Percentiles rank a stretch among this genome's conserved stretches.
These are phyloP conservation scores for Microdochium paspali DNA, from an alignment of 2,329 filamentous ascomycete species.

Conservation along the genomic window DNA sequence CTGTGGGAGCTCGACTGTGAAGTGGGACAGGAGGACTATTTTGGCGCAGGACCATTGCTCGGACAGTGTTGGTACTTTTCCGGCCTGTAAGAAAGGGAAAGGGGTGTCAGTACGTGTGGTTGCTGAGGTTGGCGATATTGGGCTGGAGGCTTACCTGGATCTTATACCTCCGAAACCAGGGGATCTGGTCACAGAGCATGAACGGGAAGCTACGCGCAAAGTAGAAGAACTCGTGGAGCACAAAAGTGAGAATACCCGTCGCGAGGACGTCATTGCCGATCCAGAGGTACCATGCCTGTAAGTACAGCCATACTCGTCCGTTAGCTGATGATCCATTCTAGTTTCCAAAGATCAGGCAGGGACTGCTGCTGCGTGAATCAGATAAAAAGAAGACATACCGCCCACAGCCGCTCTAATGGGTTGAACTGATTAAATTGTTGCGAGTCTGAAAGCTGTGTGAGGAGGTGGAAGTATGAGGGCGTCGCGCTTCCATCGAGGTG, in stretches of 20 bases:
- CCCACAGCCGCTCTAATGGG: slow-evolving; percentile 81
- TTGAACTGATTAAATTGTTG: slow-evolving; percentile 57
- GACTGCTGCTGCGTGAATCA: not conserved
- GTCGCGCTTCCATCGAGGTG: not conserved
- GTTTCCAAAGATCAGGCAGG: too few relatives aligned
- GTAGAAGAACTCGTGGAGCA: slow-evolving; percentile 90
- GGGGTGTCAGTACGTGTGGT: not conserved
- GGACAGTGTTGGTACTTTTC: slow-evolving; percentile 82
- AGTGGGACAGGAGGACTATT: slow-evolving; percentile 88
- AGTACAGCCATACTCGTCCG: slow-evolving; percentile 1
- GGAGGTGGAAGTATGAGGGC: not conserved
- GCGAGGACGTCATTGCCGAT: slow-evolving; percentile 97
- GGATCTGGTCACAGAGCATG: slow-evolving; percentile 83
- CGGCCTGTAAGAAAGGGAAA: not conserved
- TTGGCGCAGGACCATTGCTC: slow-evolving; percentile 94
- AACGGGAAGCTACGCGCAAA: slow-evolving; percentile 87
- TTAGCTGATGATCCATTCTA: slow-evolving; percentile 1
- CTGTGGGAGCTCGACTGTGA: slow-evolving; percentile 95
- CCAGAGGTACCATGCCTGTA: slow-evolving; percentile 84
- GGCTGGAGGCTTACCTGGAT: slow-evolving; percentile 59
- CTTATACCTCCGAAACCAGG: slow-evolving; percentile 88
- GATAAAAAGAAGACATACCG: slow-evolving; percentile 38
- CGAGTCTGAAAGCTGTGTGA: not conserved
- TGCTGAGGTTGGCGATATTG: not conserved
- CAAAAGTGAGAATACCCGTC: slow-evolving; percentile 94